Base-by-base conservation (phyloP, 805 yeast species). In the Cyberlindnera euphorbiae region DNA sequence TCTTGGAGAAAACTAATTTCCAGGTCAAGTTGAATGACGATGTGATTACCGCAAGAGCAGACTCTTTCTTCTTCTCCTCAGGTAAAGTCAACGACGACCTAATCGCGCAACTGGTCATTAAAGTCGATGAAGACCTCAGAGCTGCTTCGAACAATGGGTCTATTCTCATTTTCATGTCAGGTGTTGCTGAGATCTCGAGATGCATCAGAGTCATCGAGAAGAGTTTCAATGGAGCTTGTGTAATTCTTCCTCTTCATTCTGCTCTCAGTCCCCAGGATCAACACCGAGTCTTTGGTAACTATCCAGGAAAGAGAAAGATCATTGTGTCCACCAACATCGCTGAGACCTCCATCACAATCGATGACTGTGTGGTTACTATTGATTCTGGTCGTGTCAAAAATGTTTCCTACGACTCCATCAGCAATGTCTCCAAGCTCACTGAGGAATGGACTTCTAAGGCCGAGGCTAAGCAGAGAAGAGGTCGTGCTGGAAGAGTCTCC, bases 401-500 rank as follows among this genome's bases (percentile, higher is more conserved):
- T 12, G 73, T 85, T 50, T 71, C 75, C 18, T 90, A 78, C 53
- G 89, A 86, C 53, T 51, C 86, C 0, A 67, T 63, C 25, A 66
- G 77, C 12, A 83, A 83, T 47, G 73, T 88, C 5, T 79, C 93
- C 0, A 74, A 74, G 36, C 67, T 90, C 31, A 67, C 77, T 5
- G 97, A 90, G 50, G 67, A 71, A 4, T 90, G 95, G 87, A 86
- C 87, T 16, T 89, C 97, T 0, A 75, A 74, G 44, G 97, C 97
- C 0, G 96, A 94, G 52, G 80, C 80, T 16, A 73, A 77, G 16
- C 98, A 90, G 60, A 74, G 98, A 63, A 70, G 96, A 58, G 98
- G 98, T 57, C 83, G 98, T 66, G 90, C 97, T n/a, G 98, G 98
- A 45, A 89, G 98, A 73, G 87, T 90, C 10, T 74, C 79, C 24